A percentile compares a stretch with the other conserved stretches of the same genome.
phyloP scores from a whole-genome alignment of 148 eudicot species.

The Vaccinium macrocarpon region DNA sequence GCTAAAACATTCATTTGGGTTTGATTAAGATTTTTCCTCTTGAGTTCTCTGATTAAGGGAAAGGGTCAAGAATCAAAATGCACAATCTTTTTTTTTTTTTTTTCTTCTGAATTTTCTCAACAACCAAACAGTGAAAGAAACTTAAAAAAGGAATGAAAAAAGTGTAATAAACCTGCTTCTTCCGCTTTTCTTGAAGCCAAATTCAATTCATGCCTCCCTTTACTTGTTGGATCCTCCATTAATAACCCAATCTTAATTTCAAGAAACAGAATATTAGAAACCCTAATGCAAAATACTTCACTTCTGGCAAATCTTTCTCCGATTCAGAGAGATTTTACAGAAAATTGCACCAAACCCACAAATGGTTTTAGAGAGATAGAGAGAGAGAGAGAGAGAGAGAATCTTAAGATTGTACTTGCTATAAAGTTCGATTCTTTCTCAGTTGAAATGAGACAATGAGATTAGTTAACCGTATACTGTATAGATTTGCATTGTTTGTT shows the following conservation, averaged over 20 bases:
- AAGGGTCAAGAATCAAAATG: slow-evolving; percentile 1
- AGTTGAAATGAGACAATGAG: background rate
- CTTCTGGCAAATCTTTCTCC: too few relatives aligned
- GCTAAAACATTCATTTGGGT: background rate
- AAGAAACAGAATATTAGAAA: background rate
- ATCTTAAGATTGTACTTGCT: background rate
- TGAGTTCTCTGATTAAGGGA: background rate
- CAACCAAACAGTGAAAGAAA: slow-evolving; percentile 1
- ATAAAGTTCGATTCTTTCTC: slow-evolving; percentile 5
- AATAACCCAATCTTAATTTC: slow-evolving; percentile 20
- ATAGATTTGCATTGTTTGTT: background rate
- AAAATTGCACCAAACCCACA: background rate
- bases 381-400: slow-evolving; percentile 22
- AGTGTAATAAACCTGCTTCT: slow-evolving; percentile 60
- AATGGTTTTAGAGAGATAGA: slow-evolving; percentile 5
- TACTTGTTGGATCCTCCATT: slow-evolving; percentile 52
- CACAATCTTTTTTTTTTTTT: background rate
- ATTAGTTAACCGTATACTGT: background rate
- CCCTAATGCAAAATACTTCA: background rate
- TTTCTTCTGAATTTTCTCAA: background rate
- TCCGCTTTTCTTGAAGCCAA: slow-evolving; percentile 90
- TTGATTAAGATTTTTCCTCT: background rate
- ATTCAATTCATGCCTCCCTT: slow-evolving; percentile 50
- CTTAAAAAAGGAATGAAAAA: background rate
- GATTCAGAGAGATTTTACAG: too few relatives aligned